Evolutionary conservation across 192 early-diverging fungal genomes (phyloP).

Genomic region (Coemansia sp.): DNA sequence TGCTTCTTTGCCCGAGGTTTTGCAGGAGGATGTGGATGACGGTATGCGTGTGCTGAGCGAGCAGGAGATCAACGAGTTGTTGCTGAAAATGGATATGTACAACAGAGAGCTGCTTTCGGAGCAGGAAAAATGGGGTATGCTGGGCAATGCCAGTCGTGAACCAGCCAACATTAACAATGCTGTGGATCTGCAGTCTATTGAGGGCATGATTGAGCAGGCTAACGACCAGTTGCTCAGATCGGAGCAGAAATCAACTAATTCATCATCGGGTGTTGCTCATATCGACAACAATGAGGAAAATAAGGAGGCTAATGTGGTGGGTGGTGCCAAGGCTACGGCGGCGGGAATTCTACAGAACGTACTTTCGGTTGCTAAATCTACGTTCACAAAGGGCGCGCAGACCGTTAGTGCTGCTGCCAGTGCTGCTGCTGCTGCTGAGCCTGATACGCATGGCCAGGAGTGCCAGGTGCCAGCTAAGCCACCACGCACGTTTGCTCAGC

Average conservation of each 20-base stretch:
- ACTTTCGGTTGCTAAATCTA: conserved; percentile 35
- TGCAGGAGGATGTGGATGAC: conserved; percentile 47
- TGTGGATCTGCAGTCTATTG: conserved; percentile 29
- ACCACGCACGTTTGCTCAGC: conserved; percentile 5
- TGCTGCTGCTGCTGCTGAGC: not conserved
- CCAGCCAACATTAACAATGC: not conserved
- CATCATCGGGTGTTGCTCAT: not conserved
- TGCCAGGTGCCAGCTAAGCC: conserved; percentile 14
- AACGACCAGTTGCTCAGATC: conserved; percentile 44
- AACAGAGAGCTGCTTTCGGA: conserved; percentile 47
- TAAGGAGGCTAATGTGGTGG: not conserved
- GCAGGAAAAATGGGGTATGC: conserved; percentile 37
- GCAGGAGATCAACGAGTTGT: conserved; percentile 39
- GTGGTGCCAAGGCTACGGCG: not conserved
- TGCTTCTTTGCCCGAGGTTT: not conserved
- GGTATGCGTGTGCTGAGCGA: conserved; percentile 50
- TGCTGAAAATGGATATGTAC: conserved; percentile 50
- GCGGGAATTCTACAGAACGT: conserved; percentile 35
- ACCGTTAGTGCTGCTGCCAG: not conserved
- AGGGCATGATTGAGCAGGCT: conserved; percentile 35
- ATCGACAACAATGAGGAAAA: not conserved
- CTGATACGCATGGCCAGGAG: not conserved
- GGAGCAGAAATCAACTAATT: conserved; percentile 8
- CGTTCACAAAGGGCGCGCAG: conserved; percentile 9
- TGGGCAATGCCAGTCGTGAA: not conserved